Evolutionary conservation across 1,284 basidiomycete genomes (phyloP).

Genomic region (Cryptococcus maquisensis): DNA sequence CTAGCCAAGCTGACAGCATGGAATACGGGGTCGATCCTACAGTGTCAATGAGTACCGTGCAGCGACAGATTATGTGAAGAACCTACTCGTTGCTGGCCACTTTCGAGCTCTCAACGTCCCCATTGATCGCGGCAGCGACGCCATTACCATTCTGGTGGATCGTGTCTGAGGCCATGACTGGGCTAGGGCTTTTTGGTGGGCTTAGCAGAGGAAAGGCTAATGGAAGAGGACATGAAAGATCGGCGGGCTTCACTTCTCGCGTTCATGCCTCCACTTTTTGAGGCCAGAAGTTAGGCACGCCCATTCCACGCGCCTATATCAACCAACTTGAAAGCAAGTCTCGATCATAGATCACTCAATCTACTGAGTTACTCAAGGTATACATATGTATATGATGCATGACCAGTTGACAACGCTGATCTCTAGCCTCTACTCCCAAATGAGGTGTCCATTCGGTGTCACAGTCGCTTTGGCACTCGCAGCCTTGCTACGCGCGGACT

Average conservation of each 20-base stretch:
- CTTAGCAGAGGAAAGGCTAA: not conserved
- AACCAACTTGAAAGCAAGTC: too few relatives aligned
- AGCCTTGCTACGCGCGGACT: constrained; percentile 1
- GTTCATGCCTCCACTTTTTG: not conserved
- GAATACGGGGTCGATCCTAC: constrained; percentile 10
- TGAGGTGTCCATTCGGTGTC: constrained; percentile 35
- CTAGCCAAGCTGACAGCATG: constrained; percentile 20
- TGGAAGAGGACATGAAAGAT: not conserved
- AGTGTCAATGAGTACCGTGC: not conserved
- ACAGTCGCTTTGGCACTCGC: constrained; percentile 27
- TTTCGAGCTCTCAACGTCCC: constrained; percentile 27
- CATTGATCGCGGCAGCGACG: not conserved
- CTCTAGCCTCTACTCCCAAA: constrained; percentile 34
- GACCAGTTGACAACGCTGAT: too few relatives aligned
- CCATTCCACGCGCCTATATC: not conserved
- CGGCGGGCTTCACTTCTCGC: not conserved
- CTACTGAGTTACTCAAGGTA: not conserved
- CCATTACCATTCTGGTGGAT: constrained; percentile 3
- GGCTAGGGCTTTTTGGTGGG: not conserved
- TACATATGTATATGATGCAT: not conserved
- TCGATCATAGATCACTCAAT: too few relatives aligned
- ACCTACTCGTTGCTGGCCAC: constrained; percentile 6
- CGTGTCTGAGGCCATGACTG: not conserved
- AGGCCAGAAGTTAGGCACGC: not conserved
- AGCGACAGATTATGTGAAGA: too few relatives aligned